Conservation (phyloP, 2,329 filamentous ascomycete genomes). For the Cladophialophora bantiana region DNA sequence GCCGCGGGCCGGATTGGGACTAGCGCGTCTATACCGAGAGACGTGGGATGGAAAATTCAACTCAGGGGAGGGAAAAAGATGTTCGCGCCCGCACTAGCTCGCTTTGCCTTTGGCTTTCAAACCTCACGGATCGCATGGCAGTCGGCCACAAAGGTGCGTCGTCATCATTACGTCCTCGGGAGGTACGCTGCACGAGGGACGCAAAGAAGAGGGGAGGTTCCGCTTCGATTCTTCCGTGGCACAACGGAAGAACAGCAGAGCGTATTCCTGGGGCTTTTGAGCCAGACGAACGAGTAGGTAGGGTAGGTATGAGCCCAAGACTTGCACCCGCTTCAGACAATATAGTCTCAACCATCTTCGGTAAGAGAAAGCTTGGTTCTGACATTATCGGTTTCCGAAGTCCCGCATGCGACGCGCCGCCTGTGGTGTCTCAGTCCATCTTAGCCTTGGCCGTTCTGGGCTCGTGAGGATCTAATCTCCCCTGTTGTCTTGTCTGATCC, state of each 20-base stretch:
- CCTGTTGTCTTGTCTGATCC: background rate
- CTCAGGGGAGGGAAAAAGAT: background rate
- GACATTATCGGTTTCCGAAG: constrained; percentile 8
- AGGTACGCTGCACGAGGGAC: background rate
- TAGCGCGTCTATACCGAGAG: background rate
- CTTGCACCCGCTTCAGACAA: no score
- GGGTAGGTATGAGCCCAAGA: no score
- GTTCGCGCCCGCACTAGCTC: background rate
- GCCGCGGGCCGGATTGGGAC: background rate
- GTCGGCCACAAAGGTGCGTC: background rate
- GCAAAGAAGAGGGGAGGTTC: background rate
- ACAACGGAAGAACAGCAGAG: background rate
- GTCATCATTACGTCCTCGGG: background rate
- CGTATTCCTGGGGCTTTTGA: no score
- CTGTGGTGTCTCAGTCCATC: constrained; percentile 5
- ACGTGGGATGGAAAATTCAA: background rate
- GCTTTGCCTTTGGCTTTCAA: background rate
- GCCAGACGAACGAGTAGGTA: no score
- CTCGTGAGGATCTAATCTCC: constrained; percentile 3
- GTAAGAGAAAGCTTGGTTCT: background rate
- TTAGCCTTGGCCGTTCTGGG: background rate
- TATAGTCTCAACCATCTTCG: background rate
- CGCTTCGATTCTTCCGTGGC: background rate
- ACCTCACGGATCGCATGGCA: background rate
- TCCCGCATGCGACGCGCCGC: constrained; percentile 2